Evolutionary conservation across 176 grass and related monocot species (phyloP), one percentile per base, ranked within the genome.

Genomic region (Zea mays): DNA sequence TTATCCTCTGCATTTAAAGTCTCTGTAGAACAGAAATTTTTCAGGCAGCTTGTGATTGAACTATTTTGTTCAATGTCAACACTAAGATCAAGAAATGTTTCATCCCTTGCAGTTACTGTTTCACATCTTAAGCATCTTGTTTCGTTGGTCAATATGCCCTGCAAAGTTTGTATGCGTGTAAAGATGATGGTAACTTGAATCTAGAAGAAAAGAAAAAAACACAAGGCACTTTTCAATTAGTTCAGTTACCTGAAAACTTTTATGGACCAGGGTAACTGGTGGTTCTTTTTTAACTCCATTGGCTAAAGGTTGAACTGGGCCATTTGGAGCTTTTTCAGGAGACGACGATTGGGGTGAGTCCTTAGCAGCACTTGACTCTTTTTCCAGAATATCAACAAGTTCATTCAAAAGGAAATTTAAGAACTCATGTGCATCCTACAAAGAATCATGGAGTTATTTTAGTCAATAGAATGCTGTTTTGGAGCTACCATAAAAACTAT

Each of bases 51-150:
- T 65, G 95, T 98, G 40, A 92, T 98, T 50, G 92, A 94, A 86
- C 86, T 98, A 79, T 98, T 98, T 86, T 98, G 95, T 83, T 94
- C 92, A 72, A 98, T 94, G 27, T 98, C 95, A 62, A 98, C 76
- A 84, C 91, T 98, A 55, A 98, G 73, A 78, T 94, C 92, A 41
- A 94, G 88, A 82, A 98, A 98, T 19, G 89, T 92, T 74, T 98
- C 95, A 36, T 98, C 95, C 74, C 89, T 90, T 64, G 91, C 87
- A 35, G 95, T 97, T 74, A 94, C 95, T 52, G 95, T 98, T 62
- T 98, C 95, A 6, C 96, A 98, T 67, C 85, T 86, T 86, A 98
- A 84, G 66, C 92, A 98, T 79, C 85, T 87, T 65, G 89, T 94
- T 80, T 94, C 96, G 51, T 98, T 98, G 6, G 96, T 98, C 57